Percentiles rank a stretch among this genome's conserved stretches.
These are phyloP conservation scores for Dactylellina haptotyla DNA, from an alignment of 2,329 filamentous ascomycete species.

Conservation along the genomic window DNA sequence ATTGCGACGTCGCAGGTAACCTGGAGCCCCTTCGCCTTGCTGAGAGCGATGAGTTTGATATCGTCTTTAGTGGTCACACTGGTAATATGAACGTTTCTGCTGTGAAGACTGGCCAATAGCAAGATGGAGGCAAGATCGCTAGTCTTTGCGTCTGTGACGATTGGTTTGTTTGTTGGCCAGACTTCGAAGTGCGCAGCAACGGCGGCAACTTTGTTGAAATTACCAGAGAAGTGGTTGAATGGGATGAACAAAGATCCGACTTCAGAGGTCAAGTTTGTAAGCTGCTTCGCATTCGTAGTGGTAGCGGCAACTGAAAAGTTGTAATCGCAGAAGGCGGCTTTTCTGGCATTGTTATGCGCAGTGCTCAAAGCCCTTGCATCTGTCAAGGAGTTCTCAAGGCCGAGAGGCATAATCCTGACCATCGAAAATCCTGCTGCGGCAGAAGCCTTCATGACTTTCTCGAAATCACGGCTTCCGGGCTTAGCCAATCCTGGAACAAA, in stretches of 20 bases:
- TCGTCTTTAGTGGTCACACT: conserved; percentile 84
- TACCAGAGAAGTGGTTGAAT: conserved; percentile 81
- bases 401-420: conserved; percentile 81
- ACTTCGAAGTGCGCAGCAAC: conserved; percentile 81
- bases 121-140: conserved; percentile 84
- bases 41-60: conserved; percentile 78
- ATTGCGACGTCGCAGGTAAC: conserved; percentile 86
- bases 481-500: conserved; percentile 79
- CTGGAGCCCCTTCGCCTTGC: conserved; percentile 82
- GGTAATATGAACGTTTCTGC: conserved; percentile 79
- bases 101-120: conserved; percentile 80
- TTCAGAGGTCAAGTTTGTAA: conserved; percentile 76
- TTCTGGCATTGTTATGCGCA: conserved; percentile 76
- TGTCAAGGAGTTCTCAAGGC: conserved; percentile 76
- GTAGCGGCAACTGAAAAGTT: conserved; percentile 82
- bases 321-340: conserved; percentile 77
- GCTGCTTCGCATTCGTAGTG: conserved; percentile 77
- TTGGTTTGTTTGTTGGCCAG: conserved; percentile 81
- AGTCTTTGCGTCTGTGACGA: conserved; percentile 81
- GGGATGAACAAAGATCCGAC: conserved; percentile 84
- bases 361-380: conserved; percentile 76
- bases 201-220: conserved; percentile 83
- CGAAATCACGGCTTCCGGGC: conserved; percentile 73
- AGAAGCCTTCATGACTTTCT: conserved; percentile 76
- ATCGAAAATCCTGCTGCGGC: conserved; percentile 80